These are phyloP conservation scores for Apocynum venetum DNA, from an alignment of 257 asterid species.

Conservation along the genomic window DNA sequence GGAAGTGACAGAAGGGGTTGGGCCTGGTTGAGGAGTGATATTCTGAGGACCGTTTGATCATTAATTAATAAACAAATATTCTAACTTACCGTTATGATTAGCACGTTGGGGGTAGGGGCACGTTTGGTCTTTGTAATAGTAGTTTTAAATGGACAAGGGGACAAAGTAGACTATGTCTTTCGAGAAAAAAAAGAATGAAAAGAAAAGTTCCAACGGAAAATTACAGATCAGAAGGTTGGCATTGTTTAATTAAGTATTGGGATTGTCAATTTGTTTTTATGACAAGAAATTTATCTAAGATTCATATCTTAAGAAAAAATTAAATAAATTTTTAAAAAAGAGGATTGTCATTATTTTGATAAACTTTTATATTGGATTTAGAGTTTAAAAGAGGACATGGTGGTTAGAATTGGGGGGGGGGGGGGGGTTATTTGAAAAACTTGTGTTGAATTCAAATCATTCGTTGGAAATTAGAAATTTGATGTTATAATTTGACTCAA, in stretches of 20 bases:
- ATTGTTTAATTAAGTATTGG: background rate
- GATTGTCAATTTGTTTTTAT: background rate
- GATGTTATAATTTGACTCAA: too few relatives aligned
- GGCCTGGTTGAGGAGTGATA: background rate
- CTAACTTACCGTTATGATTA: slow-evolving; percentile 36
- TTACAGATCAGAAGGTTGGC: slow-evolving; percentile 10
- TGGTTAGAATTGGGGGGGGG: too few relatives aligned
- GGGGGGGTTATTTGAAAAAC: too few relatives aligned
- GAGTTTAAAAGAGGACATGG: too few relatives aligned
- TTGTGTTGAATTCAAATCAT: too few relatives aligned
- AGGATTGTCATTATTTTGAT: too few relatives aligned
- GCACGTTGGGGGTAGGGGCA: slow-evolving; percentile 17
- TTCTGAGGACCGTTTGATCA: slow-evolving; percentile 20
- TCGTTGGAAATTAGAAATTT: too few relatives aligned
- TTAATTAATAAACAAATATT: slow-evolving; percentile 13
- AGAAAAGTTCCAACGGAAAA: slow-evolving; percentile 18
- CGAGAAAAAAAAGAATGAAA: background rate
- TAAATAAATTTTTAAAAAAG: too few relatives aligned
- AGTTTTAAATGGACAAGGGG: background rate
- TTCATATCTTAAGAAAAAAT: too few relatives aligned
- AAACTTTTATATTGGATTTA: too few relatives aligned
- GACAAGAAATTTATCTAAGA: background rate
- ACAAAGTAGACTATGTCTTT: background rate
- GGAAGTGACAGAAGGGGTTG: background rate
- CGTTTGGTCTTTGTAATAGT: background rate